Evolutionary conservation across 2,329 filamentous ascomycete genomes (phyloP).

Genomic region (Neofusicoccum laricinum): DNA sequence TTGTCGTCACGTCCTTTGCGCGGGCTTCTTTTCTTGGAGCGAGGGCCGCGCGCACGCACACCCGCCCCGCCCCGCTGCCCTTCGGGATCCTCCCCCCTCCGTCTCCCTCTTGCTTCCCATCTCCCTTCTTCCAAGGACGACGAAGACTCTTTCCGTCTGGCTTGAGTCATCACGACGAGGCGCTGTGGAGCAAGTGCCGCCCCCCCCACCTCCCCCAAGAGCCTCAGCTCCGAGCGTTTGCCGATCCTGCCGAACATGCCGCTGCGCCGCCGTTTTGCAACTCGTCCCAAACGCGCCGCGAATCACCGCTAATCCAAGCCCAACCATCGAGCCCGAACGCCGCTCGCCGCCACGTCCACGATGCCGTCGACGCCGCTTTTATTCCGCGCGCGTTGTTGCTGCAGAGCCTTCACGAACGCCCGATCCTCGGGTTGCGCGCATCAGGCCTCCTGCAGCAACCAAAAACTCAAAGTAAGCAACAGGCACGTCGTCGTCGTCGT

Average conservation of each 20-base stretch:
- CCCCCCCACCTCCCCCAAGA: background rate
- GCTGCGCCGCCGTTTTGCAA: background rate
- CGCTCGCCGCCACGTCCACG: background rate
- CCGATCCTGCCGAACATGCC: slow-evolving; percentile 10
- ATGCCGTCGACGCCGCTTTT: no score
- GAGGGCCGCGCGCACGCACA: no score
- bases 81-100: background rate
- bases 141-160: background rate
- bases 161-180: background rate
- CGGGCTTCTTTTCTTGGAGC: no score
- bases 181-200: no score
- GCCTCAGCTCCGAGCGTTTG: slow-evolving; percentile 11
- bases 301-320: background rate
- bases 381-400: no score
- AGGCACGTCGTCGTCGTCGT: no score
- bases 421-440: no score
- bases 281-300: background rate
- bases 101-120: background rate
- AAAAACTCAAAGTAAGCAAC: no score
- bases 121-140: background rate
- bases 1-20: background rate
- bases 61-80: background rate
- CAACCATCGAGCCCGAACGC: background rate
- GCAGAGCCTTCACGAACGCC: no score
- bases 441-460: no score